A percentile compares a stretch with the other conserved stretches of the same genome.
These are phyloP conservation scores for Xerocomus brunneocitrinus DNA, from an alignment of 768 basidiomycete species.

Conservation along the genomic window DNA sequence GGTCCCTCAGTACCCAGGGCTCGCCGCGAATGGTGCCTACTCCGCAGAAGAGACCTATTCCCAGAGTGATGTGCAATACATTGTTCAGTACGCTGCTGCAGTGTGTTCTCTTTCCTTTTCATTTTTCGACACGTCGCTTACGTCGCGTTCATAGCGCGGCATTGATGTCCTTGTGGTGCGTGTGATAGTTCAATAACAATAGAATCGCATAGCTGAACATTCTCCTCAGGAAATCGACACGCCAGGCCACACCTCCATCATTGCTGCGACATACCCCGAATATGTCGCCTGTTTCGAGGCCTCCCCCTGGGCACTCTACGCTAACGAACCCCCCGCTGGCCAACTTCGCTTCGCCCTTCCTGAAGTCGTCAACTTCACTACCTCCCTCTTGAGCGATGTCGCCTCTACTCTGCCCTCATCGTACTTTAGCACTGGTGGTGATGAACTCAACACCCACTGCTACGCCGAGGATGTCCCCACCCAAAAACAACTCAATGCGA, in stretches of 20 bases:
- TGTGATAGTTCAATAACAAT: neutral
- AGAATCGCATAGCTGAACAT: neutral
- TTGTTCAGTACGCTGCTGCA: slow-evolving; percentile 64
- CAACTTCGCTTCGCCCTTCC: slow-evolving; percentile 71
- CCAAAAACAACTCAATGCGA: slow-evolving; percentile 46
- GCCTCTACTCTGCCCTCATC: slow-evolving; percentile 49
- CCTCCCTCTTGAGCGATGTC: slow-evolving; percentile 47
- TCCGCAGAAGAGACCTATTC: slow-evolving; percentile 50
- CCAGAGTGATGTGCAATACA: slow-evolving; percentile 48
- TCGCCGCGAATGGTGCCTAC: slow-evolving; percentile 68
- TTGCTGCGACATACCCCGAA: slow-evolving; percentile 64
- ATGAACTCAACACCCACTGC: slow-evolving; percentile 69
- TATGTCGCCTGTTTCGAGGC: slow-evolving; percentile 61
- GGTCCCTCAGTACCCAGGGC: slow-evolving; percentile 53
- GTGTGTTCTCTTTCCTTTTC: slow-evolving; percentile 40
- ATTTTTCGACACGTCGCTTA: neutral
- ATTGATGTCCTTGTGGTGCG: slow-evolving; percentile 61
- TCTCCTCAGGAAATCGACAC: slow-evolving; percentile 68
- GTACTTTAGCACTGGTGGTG: slow-evolving; percentile 80
- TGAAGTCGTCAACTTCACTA: slow-evolving; percentile 56
- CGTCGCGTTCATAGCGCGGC: slow-evolving; percentile 45
- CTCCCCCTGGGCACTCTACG: slow-evolving; percentile 56
- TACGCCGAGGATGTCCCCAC: slow-evolving; percentile 61
- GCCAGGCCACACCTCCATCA: slow-evolving; percentile 74
- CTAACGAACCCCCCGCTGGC: slow-evolving; percentile 75